Base-by-base conservation (phyloP, 1,284 basidiomycete genomes). In the Gomphus sp. region DNA sequence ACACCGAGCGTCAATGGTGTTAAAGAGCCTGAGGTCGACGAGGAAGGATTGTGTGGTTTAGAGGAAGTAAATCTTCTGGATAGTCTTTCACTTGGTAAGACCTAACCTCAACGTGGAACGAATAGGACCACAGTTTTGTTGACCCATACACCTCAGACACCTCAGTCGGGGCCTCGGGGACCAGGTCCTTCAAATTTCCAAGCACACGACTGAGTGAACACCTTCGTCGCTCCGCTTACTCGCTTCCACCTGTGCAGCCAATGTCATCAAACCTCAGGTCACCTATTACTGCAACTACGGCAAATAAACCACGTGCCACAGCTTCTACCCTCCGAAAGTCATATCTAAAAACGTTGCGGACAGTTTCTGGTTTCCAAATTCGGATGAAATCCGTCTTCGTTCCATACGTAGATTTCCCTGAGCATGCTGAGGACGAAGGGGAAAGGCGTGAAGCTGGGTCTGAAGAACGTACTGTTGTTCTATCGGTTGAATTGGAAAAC, bases 361-460 rank as follows among this genome's bases (percentile, higher is more conserved):
- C 89, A 0, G 84, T 86, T 3, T 89, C 89, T 14, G 91, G 91
- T 1, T 87, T 95, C 69, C 80, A 84, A 28, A 88, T 95, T 18
- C 83, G 91, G 37, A 93, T 94, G 91, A 81, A 91, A 22, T 93
- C 91, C 0, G 84, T 92, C 7, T 91, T 93, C 64, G 82, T 93
- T 2, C 92, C 91, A 0, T 86, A 91, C 65, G 80, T 93, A 18
- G 75, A 85, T 58, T 73, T 85, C 4, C 79, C 81, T 12, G 67
- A 66, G 31, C 62, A 66, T 36, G 64, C 25, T 56, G 57, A 61
- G 18, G 60, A 79, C 60, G 81, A 84, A 56, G 74, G 74, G 12
- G 77, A 82, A 61, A 70, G 78, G 59, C 70, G 78, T 44, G 84
- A 86, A 66, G 86, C 87, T 0, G 88, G 85, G 7, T 85, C 82